phyloP scores from a whole-genome alignment of 2,329 filamentous ascomycete genomes.

The Lithohypha guttulata region DNA sequence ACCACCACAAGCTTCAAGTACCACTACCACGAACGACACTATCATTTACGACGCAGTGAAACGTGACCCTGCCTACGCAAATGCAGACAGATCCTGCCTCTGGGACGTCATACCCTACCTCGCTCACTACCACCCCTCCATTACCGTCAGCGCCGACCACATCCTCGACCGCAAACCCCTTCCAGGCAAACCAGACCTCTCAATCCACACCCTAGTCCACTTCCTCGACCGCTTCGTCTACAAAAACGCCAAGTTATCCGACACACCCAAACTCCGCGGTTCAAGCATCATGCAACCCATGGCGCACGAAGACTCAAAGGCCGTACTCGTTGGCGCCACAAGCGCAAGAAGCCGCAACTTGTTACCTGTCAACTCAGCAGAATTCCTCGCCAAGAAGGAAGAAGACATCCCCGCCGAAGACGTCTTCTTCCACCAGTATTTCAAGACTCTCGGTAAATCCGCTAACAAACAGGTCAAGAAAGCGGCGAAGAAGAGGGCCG shows the following conservation, averaged over 20 bases:
- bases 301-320: constrained; percentile 49
- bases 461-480: constrained; percentile 43
- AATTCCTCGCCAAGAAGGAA: constrained; percentile 85
- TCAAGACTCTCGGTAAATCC: constrained; percentile 60
- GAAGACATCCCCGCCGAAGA: constrained; percentile 83
- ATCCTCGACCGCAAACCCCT: constrained; percentile 59
- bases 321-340: constrained; percentile 53
- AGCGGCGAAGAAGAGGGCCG: constrained; percentile 30
- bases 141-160: constrained; percentile 67
- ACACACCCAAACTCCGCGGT: constrained; percentile 54
- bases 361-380: constrained; percentile 64
- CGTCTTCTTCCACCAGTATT: constrained; percentile 98
- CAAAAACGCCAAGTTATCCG: constrained; percentile 67
- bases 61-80: constrained; percentile 80
- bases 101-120: constrained; percentile 79
- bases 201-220: constrained; percentile 80
- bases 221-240: constrained; percentile 99
- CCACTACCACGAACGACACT: constrained; percentile 22
- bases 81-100: constrained; percentile 83
- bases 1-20: constrained; percentile 20
- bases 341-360: constrained; percentile 46
- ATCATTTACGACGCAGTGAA: constrained; percentile 73
- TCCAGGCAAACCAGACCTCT: constrained; percentile 79
- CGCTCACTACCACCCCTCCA: constrained; percentile 84
- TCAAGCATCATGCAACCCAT: constrained; percentile 95